Evolutionary conservation across 768 basidiomycete species (phyloP).

Genomic region (Termitomyces bulborhizus): DNA sequence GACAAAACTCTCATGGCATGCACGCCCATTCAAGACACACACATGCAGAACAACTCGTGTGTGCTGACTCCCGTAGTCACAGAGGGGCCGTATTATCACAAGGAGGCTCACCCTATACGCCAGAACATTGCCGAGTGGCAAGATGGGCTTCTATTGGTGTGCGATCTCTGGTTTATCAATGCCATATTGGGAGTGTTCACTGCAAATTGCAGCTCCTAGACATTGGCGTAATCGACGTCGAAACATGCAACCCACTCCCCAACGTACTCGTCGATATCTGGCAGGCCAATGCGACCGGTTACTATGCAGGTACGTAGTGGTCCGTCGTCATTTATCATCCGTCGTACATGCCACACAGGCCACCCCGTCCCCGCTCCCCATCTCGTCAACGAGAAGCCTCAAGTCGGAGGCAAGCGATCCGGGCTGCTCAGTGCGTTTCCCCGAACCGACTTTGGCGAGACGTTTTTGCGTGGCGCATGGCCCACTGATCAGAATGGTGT

Average conservation of each 20-base stretch:
- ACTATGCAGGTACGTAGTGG: constrained; percentile 35
- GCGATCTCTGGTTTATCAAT: constrained; percentile 2
- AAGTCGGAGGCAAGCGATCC: constrained; percentile 36
- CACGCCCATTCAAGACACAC: constrained; percentile 36
- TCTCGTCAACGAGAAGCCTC: constrained; percentile 36
- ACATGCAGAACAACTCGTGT: constrained; percentile 50
- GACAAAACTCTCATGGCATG: constrained; percentile 37
- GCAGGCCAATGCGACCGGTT: constrained; percentile 52
- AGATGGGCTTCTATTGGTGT: constrained; percentile 40
- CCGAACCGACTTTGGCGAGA: constrained; percentile 33
- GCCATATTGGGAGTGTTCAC: no score
- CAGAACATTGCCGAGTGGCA: constrained; percentile 52
- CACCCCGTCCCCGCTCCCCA: constrained; percentile 42
- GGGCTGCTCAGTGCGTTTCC: constrained; percentile 41
- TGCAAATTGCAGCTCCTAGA: constrained; percentile 32
- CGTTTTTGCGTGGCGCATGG: constrained; percentile 49
- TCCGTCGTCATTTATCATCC: no score
- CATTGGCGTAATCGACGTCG: constrained; percentile 52
- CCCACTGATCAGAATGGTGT: constrained; percentile 48
- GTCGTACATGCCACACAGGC: constrained; percentile 16
- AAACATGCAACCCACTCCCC: constrained; percentile 48
- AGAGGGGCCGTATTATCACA: constrained; percentile 51
- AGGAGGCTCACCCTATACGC: constrained; percentile 40
- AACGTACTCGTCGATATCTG: constrained; percentile 56
- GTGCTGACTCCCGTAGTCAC: constrained; percentile 48